Percentiles rank a stretch among this genome's conserved stretches.
Evolutionary conservation across 768 basidiomycete species (phyloP).

Genomic region (Myochromella boudieri): DNA sequence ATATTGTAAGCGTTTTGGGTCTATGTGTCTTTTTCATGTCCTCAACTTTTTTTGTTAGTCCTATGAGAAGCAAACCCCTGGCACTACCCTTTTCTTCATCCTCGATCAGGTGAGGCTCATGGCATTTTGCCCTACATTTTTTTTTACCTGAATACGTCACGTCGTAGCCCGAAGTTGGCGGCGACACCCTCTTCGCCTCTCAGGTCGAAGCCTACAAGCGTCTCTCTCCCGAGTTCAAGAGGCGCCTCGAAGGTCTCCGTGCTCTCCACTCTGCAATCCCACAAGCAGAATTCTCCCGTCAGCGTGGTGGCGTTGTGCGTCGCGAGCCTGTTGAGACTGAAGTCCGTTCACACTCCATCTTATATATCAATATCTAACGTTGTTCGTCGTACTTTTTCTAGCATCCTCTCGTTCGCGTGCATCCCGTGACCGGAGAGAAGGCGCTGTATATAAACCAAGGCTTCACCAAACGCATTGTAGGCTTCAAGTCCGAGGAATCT

Average conservation of each 20-base stretch:
- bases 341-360: slow-evolving; percentile 22
- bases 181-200: slow-evolving; percentile 57
- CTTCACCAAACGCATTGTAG: slow-evolving; percentile 55
- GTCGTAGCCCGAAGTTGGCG: slow-evolving; percentile 40
- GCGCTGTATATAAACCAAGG: slow-evolving; percentile 57
- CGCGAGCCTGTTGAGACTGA: slow-evolving; percentile 49
- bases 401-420: slow-evolving; percentile 57
- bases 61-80: slow-evolving; percentile 55
- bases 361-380: too few species aligned
- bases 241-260: slow-evolving; percentile 54
- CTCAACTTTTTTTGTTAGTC: slow-evolving; percentile 28
- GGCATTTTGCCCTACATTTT: background rate
- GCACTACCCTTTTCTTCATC: slow-evolving; percentile 57
- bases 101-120: slow-evolving; percentile 43
- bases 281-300: slow-evolving; percentile 46
- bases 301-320: slow-evolving; percentile 44
- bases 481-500: slow-evolving; percentile 54
- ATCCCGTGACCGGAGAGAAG: slow-evolving; percentile 63
- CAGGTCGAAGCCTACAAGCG: slow-evolving; percentile 61
- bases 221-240: slow-evolving; percentile 56
- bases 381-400: too few species aligned
- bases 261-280: slow-evolving; percentile 56
- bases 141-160: background rate
- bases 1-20: slow-evolving; percentile 37
- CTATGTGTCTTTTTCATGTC: background rate